A percentile compares a stretch with the other conserved stretches of the same genome.
Evolutionary conservation across 257 asterid species (phyloP).

Genomic region (Thymus mandschuricus): DNA sequence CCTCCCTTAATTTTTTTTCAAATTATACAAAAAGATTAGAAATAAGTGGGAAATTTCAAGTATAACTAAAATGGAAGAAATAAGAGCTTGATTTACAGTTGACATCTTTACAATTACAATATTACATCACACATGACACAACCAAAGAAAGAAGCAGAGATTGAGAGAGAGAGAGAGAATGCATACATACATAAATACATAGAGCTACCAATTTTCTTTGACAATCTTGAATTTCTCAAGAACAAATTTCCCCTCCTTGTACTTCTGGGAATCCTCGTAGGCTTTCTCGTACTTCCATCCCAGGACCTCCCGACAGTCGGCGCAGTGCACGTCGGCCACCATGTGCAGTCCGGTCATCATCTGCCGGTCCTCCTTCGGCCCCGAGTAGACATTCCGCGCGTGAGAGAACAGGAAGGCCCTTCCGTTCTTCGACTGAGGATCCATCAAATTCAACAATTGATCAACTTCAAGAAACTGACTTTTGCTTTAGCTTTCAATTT

Average conservation of each 20-base stretch:
- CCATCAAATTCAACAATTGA: constrained; percentile 4
- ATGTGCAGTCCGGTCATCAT: constrained; percentile 60
- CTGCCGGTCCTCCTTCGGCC: constrained; percentile 46
- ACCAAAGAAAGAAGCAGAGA: background rate
- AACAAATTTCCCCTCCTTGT: constrained; percentile 65
- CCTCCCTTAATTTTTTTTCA: too few relatives aligned
- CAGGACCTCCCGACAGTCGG: constrained; percentile 51
- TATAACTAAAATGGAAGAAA: background rate
- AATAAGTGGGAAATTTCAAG: background rate
- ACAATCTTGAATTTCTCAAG: constrained; percentile 57
- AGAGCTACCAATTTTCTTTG: constrained; percentile 43
- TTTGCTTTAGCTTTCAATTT: background rate
- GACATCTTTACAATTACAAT: constrained; percentile 12
- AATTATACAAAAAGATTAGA: background rate
- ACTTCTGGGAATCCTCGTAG: constrained; percentile 53
- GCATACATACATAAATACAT: too few relatives aligned
- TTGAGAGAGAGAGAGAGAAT: too few relatives aligned
- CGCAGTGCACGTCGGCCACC: constrained; percentile 62
- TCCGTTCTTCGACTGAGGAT: constrained; percentile 47
- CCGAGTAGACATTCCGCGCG: constrained; percentile 45
- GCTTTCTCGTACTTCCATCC: constrained; percentile 73
- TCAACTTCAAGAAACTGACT: background rate
- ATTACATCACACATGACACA: background rate
- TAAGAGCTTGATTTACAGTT: background rate
- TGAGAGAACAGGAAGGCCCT: constrained; percentile 64